Percentiles rank a stretch among this genome's conserved stretches.
Evolutionary conservation across 768 basidiomycete genomes (phyloP).

Genomic region (Chalciporus piperatus): DNA sequence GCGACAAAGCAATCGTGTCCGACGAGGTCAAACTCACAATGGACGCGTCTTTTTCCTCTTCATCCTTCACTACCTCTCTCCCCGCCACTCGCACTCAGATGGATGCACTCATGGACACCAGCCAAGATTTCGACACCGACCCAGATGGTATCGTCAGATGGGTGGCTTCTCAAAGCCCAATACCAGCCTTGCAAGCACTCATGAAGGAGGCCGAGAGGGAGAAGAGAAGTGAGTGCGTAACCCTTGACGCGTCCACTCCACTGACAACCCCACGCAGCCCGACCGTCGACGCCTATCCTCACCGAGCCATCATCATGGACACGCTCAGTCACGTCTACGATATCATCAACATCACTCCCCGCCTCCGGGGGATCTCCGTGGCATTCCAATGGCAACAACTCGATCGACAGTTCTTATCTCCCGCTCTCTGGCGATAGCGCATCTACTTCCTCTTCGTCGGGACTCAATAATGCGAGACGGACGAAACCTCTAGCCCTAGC

Average conservation of each 20-base stretch:
- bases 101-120: conserved; percentile 14
- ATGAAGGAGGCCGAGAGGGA: conserved; percentile 28
- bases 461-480: conserved; percentile 1
- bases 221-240: conserved; percentile 17
- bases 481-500: conserved; percentile 5
- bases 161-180: conserved; percentile 26
- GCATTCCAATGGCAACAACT: conserved; percentile 3
- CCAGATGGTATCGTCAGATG: conserved; percentile 19
- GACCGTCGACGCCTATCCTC: conserved; percentile 12
- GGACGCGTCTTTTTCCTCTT: background rate
- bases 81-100: background rate
- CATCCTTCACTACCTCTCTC: background rate
- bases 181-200: conserved; percentile 23
- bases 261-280: conserved; percentile 10
- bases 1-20: background rate
- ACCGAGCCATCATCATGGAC: conserved; percentile 15
- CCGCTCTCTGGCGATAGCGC: conserved; percentile 6
- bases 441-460: conserved; percentile 8
- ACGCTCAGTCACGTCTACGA: conserved; percentile 10
- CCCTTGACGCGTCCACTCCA: background rate
- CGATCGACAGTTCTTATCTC: conserved; percentile 4
- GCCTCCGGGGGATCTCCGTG: conserved; percentile 7
- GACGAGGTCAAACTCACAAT: too few species aligned
- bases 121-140: conserved; percentile 6
- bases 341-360: background rate